Evolutionary conservation across 306 rosid species (phyloP), one percentile per base, ranked within the genome.

Genomic region (Acmispon strigosus): DNA sequence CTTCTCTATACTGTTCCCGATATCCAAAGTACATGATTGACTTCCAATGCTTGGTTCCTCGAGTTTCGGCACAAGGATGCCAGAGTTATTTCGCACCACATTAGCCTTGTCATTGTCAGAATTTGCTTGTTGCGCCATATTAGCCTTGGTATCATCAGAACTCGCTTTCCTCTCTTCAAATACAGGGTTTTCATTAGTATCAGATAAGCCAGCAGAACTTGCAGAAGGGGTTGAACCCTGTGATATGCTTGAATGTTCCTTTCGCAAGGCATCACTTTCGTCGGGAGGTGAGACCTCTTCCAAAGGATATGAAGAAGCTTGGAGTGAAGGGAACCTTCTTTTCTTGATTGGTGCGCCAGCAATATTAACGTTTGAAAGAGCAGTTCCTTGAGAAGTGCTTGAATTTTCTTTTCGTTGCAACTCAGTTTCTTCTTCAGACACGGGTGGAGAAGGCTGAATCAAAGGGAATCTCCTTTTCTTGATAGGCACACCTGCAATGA

Each of bases 401-500:
- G 86, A 82, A 29, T 79, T 68, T 48, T 81, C 86, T 75, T 73
- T 80, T 15, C 69, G 79, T 56, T 80, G 56, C 12, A 84, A 83
- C 42, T 73, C 78, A n/a, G 59, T 83, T 72, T 84, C 88, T 74
- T 55, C 98, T 72, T 83, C 88, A 74, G 88, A 57, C 62, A 79
- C 72, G 57, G 98, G 84, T 2, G 98, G 84, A 55, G 88, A 43
- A 39, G 92, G 78, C 34, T 58, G 80, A 72, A 80, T 58, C 63
- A 84, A 32, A 4, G 88, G 95, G 67, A 84, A 90, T 81, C 89
- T 83, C 81, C 99, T 86, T 83, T 94, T 94, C 95, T 94, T 94
- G 82, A 94, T 91, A 41, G 99, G 99, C 66, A 94, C 89, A 84
- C 91, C 93, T 83, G 94, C 87, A 85, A 79, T 75, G 79, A 86